Percentiles rank a stretch among this genome's conserved stretches.
phyloP scores from a whole-genome alignment of 305 asterid species.

The Fraxinus floribunda region DNA sequence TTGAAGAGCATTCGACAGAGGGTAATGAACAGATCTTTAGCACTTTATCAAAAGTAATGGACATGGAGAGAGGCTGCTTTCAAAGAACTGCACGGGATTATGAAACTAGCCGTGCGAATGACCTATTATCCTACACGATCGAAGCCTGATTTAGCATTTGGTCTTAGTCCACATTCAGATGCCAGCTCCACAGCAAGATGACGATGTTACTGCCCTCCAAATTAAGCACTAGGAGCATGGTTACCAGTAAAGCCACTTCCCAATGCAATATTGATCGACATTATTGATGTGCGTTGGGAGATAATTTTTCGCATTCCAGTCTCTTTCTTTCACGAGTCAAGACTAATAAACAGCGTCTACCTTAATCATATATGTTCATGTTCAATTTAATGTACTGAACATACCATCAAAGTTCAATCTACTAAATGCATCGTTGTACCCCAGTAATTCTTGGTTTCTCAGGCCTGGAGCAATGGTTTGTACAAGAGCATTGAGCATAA shows the following conservation, averaged over 20 bases:
- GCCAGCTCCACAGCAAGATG: conserved; percentile 40
- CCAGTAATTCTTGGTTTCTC: not conserved
- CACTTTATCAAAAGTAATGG: conserved; percentile 25
- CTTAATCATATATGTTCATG: no score
- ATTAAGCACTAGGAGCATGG: conserved; percentile 42
- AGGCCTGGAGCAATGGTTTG: conserved; percentile 48
- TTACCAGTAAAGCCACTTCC: conserved; percentile 42
- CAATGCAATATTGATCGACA: conserved; percentile 37
- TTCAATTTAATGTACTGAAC: no score
- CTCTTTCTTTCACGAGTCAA: not conserved
- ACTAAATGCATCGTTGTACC: not conserved
- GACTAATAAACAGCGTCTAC: no score
- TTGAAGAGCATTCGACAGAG: conserved; percentile 36
- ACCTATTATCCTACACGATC: conserved; percentile 42
- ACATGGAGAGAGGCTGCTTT: conserved; percentile 23
- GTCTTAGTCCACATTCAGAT: conserved; percentile 51
- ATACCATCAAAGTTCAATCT: no score
- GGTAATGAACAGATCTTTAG: conserved; percentile 32
- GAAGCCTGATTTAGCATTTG: conserved; percentile 43
- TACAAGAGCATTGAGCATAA: conserved; percentile 48
- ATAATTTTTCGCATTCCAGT: not conserved
- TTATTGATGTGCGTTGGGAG: not conserved
- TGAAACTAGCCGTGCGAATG: conserved; percentile 35
- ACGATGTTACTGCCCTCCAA: conserved; percentile 31
- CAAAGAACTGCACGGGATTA: conserved; percentile 28